These are phyloP conservation scores for Jaltomata sinuosa DNA, from an alignment of 257 asterid species.

Conservation along the genomic window DNA sequence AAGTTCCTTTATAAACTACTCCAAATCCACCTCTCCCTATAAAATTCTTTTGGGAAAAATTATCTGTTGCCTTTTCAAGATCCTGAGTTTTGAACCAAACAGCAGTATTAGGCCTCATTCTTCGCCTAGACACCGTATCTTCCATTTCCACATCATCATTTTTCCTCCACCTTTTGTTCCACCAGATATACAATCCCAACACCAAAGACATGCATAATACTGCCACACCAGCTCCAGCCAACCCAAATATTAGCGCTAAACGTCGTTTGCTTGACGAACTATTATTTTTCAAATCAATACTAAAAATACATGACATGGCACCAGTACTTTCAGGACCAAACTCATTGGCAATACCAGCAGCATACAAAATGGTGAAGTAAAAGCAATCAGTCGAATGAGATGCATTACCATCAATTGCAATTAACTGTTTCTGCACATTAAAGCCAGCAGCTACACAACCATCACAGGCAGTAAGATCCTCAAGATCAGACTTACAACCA, in stretches of 20 bases:
- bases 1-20: slow-evolving; percentile 59
- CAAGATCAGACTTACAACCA: slow-evolving; percentile 56
- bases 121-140: slow-evolving; percentile 31
- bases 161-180: slow-evolving; percentile 39
- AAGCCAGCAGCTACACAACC: slow-evolving; percentile 69
- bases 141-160: slow-evolving; percentile 24
- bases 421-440: slow-evolving; percentile 38
- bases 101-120: slow-evolving; percentile 62
- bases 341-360: slow-evolving; percentile 74
- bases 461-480: slow-evolving; percentile 61
- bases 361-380: slow-evolving; percentile 60
- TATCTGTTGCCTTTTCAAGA: slow-evolving; percentile 65
- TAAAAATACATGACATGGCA: slow-evolving; percentile 54
- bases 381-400: slow-evolving; percentile 63
- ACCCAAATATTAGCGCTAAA: slow-evolving; percentile 40
- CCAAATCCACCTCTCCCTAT: slow-evolving; percentile 92
- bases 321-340: slow-evolving; percentile 67
- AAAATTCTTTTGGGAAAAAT: slow-evolving; percentile 52
- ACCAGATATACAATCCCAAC: slow-evolving; percentile 50
- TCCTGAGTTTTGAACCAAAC: slow-evolving; percentile 65
- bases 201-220: slow-evolving; percentile 24
- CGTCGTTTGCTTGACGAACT: slow-evolving; percentile 13
- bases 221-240: slow-evolving; percentile 52
- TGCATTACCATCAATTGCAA: slow-evolving; percentile 65
- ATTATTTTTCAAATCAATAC: slow-evolving; percentile 29